A percentile compares a stretch with the other conserved stretches of the same genome.
These are phyloP conservation scores for Malus orientalis DNA, from an alignment of 306 rosid genomes.

Conservation along the genomic window DNA sequence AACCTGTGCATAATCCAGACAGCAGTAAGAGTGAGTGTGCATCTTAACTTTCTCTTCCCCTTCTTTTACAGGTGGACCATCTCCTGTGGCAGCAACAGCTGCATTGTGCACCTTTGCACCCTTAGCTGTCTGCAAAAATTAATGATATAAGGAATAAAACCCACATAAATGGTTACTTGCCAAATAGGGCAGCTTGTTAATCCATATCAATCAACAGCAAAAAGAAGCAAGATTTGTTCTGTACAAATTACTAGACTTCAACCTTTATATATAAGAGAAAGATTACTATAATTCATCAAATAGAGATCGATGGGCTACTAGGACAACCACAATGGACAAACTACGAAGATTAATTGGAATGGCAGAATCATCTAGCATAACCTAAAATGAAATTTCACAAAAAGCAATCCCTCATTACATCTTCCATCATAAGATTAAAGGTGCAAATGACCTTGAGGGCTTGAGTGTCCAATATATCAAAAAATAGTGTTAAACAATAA, in stretches of 20 bases:
- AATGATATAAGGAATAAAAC: background rate
- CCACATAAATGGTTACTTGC: background rate
- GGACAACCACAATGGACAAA: background rate
- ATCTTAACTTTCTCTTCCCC: conserved; percentile 91
- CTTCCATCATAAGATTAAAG: background rate
- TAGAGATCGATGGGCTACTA: background rate
- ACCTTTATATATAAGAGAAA: background rate
- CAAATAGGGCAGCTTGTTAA: background rate
- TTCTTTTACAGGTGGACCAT: conserved; percentile 53
- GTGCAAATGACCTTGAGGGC: background rate
- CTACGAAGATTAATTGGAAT: background rate
- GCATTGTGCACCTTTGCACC: conserved; percentile 91
- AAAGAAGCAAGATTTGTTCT: background rate
- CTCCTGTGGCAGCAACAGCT: conserved; percentile 86
- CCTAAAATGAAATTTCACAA: background rate
- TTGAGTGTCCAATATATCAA: background rate
- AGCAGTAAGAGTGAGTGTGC: conserved; percentile 93
- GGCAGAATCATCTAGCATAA: background rate
- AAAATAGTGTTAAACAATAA: background rate
- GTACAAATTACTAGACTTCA: background rate
- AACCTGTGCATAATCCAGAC: conserved; percentile 83
- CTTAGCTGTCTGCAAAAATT: conserved; percentile 66
- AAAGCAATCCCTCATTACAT: background rate
- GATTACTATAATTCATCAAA: background rate
- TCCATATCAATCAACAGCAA: background rate